Base-by-base conservation (phyloP, 1,139 yeast species). In the Pneumocystis canis region DNA sequence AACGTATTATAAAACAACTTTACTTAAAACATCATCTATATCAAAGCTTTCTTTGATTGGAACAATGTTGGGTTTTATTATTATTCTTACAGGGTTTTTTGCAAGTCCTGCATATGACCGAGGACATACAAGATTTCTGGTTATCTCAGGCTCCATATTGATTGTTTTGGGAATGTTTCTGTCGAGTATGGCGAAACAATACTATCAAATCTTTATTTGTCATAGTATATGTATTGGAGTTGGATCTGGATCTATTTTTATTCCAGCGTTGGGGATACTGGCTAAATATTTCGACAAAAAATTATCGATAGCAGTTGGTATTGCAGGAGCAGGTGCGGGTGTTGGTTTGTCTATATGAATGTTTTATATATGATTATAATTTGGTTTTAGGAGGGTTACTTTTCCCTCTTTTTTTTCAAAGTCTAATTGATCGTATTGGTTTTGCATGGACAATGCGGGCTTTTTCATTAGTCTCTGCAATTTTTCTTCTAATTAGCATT, bases 11-110 rank as follows among this genome's bases (percentile, higher is more conserved):
- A 70, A 80, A 3, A 69, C 72, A 2, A 77, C 80, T 64, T 81
- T 82, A 63, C 73, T 83, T 59, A 70, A 71, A 1, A 68, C 74
- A 54, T 72, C 74, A 1, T 69, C 79, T 2, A 74, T 79, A 1
- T 74, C 82, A 4, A 75, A 78, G 5, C 77, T 82, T 3, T 82
- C 86, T 2, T 84, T 89, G 89, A 80, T 84, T 33, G 84, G 84
- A 66, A 79, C 87, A 0, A 72, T 83, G 20, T 82, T 79, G 66
- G 75, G 79, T 59, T 82, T 83, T 63, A 75, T 82, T n/a, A 75
- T 83, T 67, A 78, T 80, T 66, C 76, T 81, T 47, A 79, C 82
- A 6, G 80, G 83, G 0, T 78, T 84, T n/a, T 70, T 83, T 41
- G 78, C 80, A 61, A 92, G 90, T 0, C 81, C 83, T 1, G 67